A percentile compares a stretch with the other conserved stretches of the same genome.
These are phyloP conservation scores for Leccinum incarnatum DNA, from an alignment of 768 basidiomycete species.

Conservation along the genomic window DNA sequence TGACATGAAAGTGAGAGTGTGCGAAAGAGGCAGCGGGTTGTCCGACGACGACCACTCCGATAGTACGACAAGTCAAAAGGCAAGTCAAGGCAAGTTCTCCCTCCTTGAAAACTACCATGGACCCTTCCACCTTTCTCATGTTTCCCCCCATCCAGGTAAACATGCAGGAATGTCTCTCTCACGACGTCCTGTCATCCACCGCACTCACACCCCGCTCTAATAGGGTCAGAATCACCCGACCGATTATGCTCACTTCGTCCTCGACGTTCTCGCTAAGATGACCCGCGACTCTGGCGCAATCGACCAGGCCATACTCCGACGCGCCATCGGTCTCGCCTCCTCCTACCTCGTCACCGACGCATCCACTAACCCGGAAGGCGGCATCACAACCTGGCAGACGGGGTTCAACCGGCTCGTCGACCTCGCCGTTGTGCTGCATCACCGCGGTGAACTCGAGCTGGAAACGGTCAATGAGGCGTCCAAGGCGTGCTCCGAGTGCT, in stretches of 20 bases:
- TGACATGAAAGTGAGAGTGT: constrained; percentile 8
- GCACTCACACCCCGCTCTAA: constrained; percentile 7
- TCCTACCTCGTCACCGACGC: constrained; percentile 79
- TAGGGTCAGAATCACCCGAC: constrained; percentile 44
- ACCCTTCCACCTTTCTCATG: constrained; percentile 21
- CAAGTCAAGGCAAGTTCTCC: constrained; percentile 15
- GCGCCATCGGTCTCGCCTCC: constrained; percentile 66
- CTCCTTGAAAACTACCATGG: constrained; percentile 19
- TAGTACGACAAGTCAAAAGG: constrained; percentile 3
- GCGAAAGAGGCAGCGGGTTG: background rate
- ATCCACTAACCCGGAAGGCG: constrained; percentile 55
- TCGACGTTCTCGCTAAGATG: constrained; percentile 52
- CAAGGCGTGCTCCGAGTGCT: constrained; percentile 72
- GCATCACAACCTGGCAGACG: constrained; percentile 58
- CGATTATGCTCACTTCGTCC: constrained; percentile 59
- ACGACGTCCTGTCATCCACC: background rate
- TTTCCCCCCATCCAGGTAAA: constrained; percentile 26
- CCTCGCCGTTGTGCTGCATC: constrained; percentile 68
- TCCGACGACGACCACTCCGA: constrained; percentile 2
- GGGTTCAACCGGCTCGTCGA: constrained; percentile 73
- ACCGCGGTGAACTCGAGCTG: constrained; percentile 64
- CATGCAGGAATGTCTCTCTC: constrained; percentile 29
- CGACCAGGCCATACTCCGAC: constrained; percentile 61
- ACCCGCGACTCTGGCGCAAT: constrained; percentile 45
- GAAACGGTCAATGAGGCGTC: constrained; percentile 68